A percentile compares a stretch with the other conserved stretches of the same genome.
Evolutionary conservation across 2,329 filamentous ascomycete species (phyloP).

Genomic region (Verticillium tricorpus): DNA sequence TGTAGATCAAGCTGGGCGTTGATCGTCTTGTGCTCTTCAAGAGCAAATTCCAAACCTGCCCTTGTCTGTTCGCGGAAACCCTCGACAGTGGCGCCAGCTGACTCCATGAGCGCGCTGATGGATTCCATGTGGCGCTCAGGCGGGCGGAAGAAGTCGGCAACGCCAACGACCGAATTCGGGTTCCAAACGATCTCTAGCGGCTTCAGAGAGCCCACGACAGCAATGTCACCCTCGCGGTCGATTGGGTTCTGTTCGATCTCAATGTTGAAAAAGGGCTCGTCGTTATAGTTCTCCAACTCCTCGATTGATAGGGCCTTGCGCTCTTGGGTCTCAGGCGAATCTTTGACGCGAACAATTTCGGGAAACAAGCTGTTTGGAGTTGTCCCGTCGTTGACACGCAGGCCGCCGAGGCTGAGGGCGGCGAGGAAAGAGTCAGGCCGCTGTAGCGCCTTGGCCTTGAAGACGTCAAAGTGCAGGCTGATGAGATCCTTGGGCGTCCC

Average conservation of each 20-base stretch:
- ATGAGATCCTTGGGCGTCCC: conserved; percentile 76
- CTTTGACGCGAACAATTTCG: conserved; percentile 94
- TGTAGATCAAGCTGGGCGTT: conserved; percentile 95
- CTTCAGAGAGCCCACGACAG: conserved; percentile 85
- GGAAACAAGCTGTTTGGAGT: conserved; percentile 87
- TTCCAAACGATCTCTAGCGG: conserved; percentile 98
- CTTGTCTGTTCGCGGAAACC: conserved; percentile 92
- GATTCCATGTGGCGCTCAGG: conserved; percentile 98
- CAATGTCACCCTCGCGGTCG: conserved; percentile 86
- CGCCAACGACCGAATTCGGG: conserved; percentile 83
- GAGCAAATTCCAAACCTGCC: conserved; percentile 89
- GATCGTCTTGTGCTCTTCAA: conserved; percentile 97
- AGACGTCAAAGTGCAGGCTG: conserved; percentile 89
- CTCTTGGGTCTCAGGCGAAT: conserved; percentile 55
- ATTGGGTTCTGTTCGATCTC: conserved; percentile 94
- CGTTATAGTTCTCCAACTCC: conserved; percentile 45
- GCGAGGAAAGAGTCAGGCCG: conserved; percentile 86
- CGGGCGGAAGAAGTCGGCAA: conserved; percentile 93
- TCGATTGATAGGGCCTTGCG: conserved; percentile 46
- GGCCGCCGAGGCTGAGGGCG: conserved; percentile 83
- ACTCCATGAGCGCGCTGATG: conserved; percentile 92
- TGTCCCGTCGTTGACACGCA: conserved; percentile 93
- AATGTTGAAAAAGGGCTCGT: conserved; percentile 85
- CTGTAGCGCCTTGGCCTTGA: conserved; percentile 85
- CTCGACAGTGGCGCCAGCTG: conserved; percentile 91